These are phyloP conservation scores for Alnus glutinosa DNA, from an alignment of 306 rosid species.

Conservation along the genomic window DNA sequence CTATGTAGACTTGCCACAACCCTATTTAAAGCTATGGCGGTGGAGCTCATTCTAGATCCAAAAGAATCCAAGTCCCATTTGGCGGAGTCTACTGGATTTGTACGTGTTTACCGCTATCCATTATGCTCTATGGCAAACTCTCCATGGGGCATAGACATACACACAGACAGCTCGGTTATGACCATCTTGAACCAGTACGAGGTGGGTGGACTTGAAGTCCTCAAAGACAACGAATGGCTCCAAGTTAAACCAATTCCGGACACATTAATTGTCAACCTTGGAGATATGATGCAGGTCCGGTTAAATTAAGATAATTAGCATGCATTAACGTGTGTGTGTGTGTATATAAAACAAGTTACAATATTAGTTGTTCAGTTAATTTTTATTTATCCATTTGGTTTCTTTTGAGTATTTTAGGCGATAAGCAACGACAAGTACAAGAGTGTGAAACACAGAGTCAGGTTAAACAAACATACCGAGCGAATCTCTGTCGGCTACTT, in stretches of 20 bases:
- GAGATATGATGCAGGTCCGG: conserved; percentile 62
- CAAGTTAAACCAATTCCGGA: conserved; percentile 49
- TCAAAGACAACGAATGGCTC: conserved; percentile 55
- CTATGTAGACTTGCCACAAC: conserved; percentile 42
- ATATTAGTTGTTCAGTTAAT: neutral
- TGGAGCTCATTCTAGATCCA: conserved; percentile 42
- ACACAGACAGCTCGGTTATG: conserved; percentile 67
- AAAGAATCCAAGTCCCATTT: conserved; percentile 24
- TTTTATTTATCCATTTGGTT: neutral
- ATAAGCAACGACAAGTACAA: conserved; percentile 55
- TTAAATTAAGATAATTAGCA: neutral
- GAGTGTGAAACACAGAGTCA: conserved; percentile 57
- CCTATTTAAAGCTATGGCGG: conserved; percentile 44
- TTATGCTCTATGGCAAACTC: neutral
- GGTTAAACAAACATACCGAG: conserved; percentile 46
- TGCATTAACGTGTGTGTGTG: too few relatives aligned
- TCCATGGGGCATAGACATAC: conserved; percentile 63
- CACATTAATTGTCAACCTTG: conserved; percentile 56
- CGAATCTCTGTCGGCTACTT: conserved; percentile 67
- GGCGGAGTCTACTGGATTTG: conserved; percentile 45
- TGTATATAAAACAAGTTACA: too few relatives aligned
- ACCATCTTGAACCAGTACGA: conserved; percentile 49
- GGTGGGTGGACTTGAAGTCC: conserved; percentile 62
- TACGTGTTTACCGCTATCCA: conserved; percentile 75
- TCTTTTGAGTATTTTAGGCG: conserved; percentile 40